Evolutionary conservation across 1,284 basidiomycete species (phyloP), one percentile per base, ranked within the genome.

Genomic region (Cutaneotrichosporon sp.): DNA sequence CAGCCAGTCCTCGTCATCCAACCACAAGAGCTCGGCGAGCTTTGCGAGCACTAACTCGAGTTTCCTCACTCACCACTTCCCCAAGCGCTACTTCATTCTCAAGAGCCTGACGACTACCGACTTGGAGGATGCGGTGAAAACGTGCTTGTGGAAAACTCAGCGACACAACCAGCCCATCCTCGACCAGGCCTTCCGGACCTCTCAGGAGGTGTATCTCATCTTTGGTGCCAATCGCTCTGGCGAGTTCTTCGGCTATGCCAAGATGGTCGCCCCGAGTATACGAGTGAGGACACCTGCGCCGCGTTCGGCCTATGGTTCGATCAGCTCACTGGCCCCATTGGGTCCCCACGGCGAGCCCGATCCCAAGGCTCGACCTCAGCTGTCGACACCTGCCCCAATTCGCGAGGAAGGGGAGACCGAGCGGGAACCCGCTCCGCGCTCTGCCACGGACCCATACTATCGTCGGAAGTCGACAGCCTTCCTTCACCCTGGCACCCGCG

Each of bases 81-180:
- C 89, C 4, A 82, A 83, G 65, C 83, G 93, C 22, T 92, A 85
- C 72, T 97, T 97, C 65, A 93, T 97, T 57, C 81, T 97, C 61
- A 97, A 97, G 75, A 90, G 87, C 29, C 75, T 88, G 61, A 85
- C 85, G 1, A 82, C 84, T 77, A 81, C 81, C 59, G 90, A 96
- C 69, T 78, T 97, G 61, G 86, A 92, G 61, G 77, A 88, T 24
- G 91, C 89, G 62, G 84, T 91, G n/a, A 78, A 86, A 68, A 82
- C 81, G 8, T 86, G 88, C 1, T 60, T 86, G 0, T 97, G 94
- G 93, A 86, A 87, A 31, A 97, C 93, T 0, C 94, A 97, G 72
- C 81, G 81, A 54, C 93, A 97, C 75, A 97, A 97, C 65, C 92
- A 97, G 72, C 81, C 81, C 4, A 82, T 90, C 38, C 77, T 92